Percentiles rank a stretch among this genome's conserved stretches.
Conservation (phyloP, 1,284 basidiomycete species). For the Takashimella tepidaria region DNA sequence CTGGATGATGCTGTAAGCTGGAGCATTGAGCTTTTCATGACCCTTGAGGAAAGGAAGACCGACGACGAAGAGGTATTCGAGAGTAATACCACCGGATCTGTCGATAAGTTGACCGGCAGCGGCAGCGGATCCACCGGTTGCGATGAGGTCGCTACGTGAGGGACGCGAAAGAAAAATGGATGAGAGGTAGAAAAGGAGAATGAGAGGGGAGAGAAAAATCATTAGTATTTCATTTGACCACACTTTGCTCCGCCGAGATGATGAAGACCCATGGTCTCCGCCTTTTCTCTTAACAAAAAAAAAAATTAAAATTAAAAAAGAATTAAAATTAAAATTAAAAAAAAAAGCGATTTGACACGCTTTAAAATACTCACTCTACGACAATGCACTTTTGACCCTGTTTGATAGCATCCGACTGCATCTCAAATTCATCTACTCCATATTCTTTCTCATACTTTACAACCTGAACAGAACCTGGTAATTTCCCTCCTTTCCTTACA, state of each 20-base stretch:
- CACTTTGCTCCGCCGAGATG: too few relatives aligned
- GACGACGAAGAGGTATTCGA: conserved; percentile 94
- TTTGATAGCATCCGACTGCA: conserved; percentile 81
- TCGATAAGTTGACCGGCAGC: conserved; percentile 88
- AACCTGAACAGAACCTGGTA: conserved; percentile 77
- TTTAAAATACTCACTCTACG: conserved; percentile 57
- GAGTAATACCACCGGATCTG: conserved; percentile 72
- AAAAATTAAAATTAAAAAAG: too few relatives aligned
- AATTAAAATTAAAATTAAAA: too few relatives aligned
- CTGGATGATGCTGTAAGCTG: conserved; percentile 78
- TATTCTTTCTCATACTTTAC: conserved; percentile 92
- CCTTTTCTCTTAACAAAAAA: too few relatives aligned
- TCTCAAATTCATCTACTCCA: conserved; percentile 84
- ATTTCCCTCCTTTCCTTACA: conserved; percentile 88
- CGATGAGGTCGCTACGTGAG: conserved; percentile 85
- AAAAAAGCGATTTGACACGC: too few relatives aligned
- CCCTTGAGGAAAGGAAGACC: conserved; percentile 81
- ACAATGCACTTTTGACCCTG: conserved; percentile 80
- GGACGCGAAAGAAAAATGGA: too few relatives aligned
- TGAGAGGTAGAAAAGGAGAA: too few relatives aligned
- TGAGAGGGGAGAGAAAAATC: too few relatives aligned
- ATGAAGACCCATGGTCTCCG: too few relatives aligned
- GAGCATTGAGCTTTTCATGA: conserved; percentile 71
- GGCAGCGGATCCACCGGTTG: conserved; percentile 91
- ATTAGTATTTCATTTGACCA: too few relatives aligned